Evolutionary conservation across 2,329 filamentous ascomycete genomes (phyloP).

Genomic region (Colletotrichum simmondsii): DNA sequence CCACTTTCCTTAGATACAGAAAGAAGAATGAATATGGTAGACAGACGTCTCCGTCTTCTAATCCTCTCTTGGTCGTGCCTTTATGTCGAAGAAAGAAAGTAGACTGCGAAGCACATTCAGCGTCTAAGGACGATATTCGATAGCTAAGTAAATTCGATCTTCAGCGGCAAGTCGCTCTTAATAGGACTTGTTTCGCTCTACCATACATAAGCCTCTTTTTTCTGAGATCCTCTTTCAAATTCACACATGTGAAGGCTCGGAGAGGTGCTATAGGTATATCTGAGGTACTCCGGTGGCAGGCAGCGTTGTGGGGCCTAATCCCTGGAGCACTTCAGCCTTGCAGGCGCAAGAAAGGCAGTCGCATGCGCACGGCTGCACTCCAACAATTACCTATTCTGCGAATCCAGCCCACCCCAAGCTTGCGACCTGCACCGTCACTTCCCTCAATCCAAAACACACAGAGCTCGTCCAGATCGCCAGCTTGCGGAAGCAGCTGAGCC

Average conservation of each 20-base stretch:
- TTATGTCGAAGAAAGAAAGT: too few relatives aligned
- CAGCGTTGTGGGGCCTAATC: neutral
- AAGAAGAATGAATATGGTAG: neutral
- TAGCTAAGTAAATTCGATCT: too few relatives aligned
- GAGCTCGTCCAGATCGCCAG: neutral
- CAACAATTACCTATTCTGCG: neutral
- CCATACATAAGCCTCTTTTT: neutral
- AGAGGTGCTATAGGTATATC: neutral
- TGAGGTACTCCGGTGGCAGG: neutral
- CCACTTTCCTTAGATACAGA: too few relatives aligned
- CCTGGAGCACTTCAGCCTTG: conserved; percentile 45
- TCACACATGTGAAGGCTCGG: neutral
- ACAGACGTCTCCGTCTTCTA: neutral
- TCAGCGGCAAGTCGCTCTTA: too few relatives aligned
- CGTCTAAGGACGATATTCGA: too few relatives aligned
- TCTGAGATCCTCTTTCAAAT: neutral
- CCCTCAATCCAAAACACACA: too few relatives aligned
- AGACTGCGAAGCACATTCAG: too few relatives aligned
- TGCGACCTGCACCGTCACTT: neutral
- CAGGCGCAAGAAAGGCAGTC: conserved; percentile 33
- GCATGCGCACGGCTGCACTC: conserved; percentile 23
- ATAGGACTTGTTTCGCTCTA: neutral
- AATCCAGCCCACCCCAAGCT: neutral
- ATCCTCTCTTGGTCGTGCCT: neutral
- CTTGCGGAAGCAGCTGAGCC: neutral